Evolutionary conservation across 2,329 filamentous ascomycete genomes (phyloP), one percentile per base, ranked within the genome.

Genomic region (Diaporthe vexans): DNA sequence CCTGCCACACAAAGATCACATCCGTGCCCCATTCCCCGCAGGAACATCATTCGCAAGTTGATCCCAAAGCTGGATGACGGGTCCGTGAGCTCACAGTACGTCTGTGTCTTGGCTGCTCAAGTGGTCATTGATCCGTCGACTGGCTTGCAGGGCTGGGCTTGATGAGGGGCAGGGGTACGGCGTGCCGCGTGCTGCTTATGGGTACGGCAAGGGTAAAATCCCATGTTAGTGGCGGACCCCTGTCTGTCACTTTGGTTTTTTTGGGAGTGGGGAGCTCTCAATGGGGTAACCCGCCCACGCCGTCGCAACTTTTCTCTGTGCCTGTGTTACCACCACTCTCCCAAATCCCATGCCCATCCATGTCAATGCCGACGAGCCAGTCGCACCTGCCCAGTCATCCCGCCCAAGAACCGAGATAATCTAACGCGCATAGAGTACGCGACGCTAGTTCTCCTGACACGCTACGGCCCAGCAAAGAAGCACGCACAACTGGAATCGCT

Each of bases 281-380:
- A 54, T 68, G 48, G 63, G 54, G 63, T 54, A 68, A 40, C 48
- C 63, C 37, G 3, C 37, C 37, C 37, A 40, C 37, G 10, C 37
- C 63, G 48, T 68, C 63, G 48, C 63, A 68, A 68, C 48, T 68
- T 68, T 68, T 68, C 46, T 67, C 29, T 54, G 33, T 46, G 46
- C 17, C 46, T 9, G 19, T 13, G 13, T 43, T 43, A 68, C 46
- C 46, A 68, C 63, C 33, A 54, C 29, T 52, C 63, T 1, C 46
- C 46, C n/a, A 67, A n/a, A 29, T 13, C 29, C 46, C 46, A 37
- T 11, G 63, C 46, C 29, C 29, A 67, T 51, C 40, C 59, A 63
- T 63, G 59, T 33, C 24, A 9, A 21, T 33, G 15, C 58, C 37
- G 8, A 8, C 24, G 21, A 43, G 35, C 37, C 37, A 43, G 58